A percentile compares a stretch with the other conserved stretches of the same genome.
Evolutionary conservation across 2,329 filamentous ascomycete genomes (phyloP).

Genomic region (Tolypocladium tundrense): DNA sequence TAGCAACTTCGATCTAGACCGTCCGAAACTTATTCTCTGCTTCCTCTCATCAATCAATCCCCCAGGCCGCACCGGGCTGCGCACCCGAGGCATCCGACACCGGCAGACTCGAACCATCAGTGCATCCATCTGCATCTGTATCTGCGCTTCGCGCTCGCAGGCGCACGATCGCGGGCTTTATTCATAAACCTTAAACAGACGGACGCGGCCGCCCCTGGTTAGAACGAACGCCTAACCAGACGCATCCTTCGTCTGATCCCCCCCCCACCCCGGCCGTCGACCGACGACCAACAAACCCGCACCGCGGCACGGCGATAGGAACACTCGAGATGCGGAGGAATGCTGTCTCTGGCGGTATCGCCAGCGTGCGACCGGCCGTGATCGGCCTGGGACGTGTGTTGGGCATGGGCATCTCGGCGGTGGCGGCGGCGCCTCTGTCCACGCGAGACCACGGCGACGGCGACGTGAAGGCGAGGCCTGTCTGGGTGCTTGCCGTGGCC

Average conservation of each 20-base stretch:
- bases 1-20: not conserved
- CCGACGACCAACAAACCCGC: not conserved
- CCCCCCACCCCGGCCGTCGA: no score
- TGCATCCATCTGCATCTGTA: not conserved
- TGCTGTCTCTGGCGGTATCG: constrained; percentile 20
- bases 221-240: not conserved
- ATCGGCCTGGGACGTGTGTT: constrained; percentile 42
- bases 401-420: constrained; percentile 37
- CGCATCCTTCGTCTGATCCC: not conserved
- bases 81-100: not conserved
- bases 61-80: not conserved
- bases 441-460: constrained; percentile 28
- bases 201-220: not conserved
- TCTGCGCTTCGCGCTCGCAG: not conserved
- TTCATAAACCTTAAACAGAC: not conserved
- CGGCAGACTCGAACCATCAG: not conserved
- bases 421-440: constrained; percentile 34
- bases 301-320: not conserved
- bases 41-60: not conserved
- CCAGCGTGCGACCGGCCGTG: constrained; percentile 34
- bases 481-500: constrained; percentile 74
- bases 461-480: constrained; percentile 47
- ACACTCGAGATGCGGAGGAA: constrained; percentile 15
- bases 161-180: not conserved
- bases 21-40: not conserved